Base-by-base conservation (phyloP, 495 filamentous ascomycete genomes). In the Hypomontagnella submonticulosa region DNA sequence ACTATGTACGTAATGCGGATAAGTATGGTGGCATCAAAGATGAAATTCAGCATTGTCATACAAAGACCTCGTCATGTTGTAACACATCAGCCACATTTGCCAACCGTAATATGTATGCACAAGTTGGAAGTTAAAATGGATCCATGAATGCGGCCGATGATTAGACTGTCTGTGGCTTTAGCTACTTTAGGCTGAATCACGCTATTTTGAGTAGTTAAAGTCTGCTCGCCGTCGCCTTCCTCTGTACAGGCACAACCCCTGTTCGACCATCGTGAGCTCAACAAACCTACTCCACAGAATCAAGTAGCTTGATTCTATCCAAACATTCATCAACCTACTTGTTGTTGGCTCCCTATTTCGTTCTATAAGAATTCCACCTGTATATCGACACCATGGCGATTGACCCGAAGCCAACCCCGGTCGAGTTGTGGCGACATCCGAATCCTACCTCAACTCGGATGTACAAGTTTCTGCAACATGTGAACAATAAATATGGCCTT, bases 351-450 rank as follows among this genome's bases (percentile, higher is more conserved):
- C n/a, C 13, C n/a, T 12, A 0, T n/a, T 32, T 9, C 2, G 15
- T 53, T 48, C n/a, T 27, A 15, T 27, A 51, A 30, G 20, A 52
- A 7, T 34, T 19, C 12, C 7, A 51, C 18, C 33, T 34, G 1
- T 38, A 30, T 34, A 49, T 48, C 16, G 23, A 27, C 43, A 70
- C 56, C 2, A 80, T 79, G 77, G 56, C 69, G 51, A 63, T 71
- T 33, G 55, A 61, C 34, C 12, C 41, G 0, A 63, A 38, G 33
- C 41, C 60, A 7, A 10, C 8, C 15, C 27, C 75, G 34, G 47
- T 52, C 46, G 81, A 90, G 74, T 82, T 94, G 38, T 95, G 91
- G 91, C 79, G 81, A 63, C 91, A 92, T 71, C 82, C 84, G n/a
- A 72, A 84, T 44, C 90, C 90, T 1, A 74, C 84, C 49, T 75